Evolutionary conservation across 129 eudicot species (phyloP), one percentile per base, ranked within the genome.

Genomic region (Chrysanthemum makinoi): DNA sequence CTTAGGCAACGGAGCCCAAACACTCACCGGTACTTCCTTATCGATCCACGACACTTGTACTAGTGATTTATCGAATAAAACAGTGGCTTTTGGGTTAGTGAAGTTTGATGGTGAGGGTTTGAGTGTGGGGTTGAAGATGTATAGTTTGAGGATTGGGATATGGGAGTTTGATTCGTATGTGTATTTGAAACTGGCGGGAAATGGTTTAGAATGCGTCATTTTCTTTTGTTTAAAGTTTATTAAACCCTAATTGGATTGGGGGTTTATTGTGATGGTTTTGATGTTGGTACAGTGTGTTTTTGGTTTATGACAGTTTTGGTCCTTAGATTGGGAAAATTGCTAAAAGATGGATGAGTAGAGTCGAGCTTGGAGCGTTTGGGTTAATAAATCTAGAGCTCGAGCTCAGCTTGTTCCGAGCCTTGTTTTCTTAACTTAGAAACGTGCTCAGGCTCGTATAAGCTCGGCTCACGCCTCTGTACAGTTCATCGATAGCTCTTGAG

Each of bases 101-200:
- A 81, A 89, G 53, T 83, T 72, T 68, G 80, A 30, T 3, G 76
- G 59, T 3, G 78, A 66, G 9, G 98, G 88, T 22, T 22, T 22
- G 24, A 22, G 24, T 8, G 74, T 83, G 70, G 26, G 43, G 59
- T 22, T 81, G 83, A 87, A 93, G 68, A 93, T 64, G 73, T 77
- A 80, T 62, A 94, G 73, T 28, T 87, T 83, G 75, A 94, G 81
- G 49, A 82, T 46, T 2, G 99, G 80, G 56, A 87, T 46, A 74
- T 94, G 97, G n/a, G 97, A 87, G 73, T 90, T 96, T 10, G 97
- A 85, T 75, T 94, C 99, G 90, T 95, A 94, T 7, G 90, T 81
- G 88, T 72, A 90, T 20, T 72, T 76, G 87, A 89, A 96, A 92
- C 87, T 11, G 80, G 81, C 75, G 74, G 77, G 62, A 58, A 72